phyloP scores from a whole-genome alignment of 441 rosid species.

The Populus trichocarpa region DNA sequence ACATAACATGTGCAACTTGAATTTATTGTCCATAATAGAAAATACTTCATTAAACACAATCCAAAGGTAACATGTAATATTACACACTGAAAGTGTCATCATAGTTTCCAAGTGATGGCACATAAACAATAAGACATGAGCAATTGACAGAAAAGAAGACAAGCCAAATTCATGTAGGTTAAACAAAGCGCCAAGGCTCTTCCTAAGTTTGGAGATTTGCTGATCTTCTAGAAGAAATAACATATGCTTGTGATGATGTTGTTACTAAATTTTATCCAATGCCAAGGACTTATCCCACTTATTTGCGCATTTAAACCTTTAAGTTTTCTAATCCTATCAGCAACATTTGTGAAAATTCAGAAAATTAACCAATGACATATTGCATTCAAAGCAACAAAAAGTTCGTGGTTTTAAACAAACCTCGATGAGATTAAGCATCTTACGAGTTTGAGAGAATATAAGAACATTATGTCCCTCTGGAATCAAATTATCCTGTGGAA shows the following conservation, averaged over 20 bases:
- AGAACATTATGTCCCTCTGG: slow-evolving; percentile 90
- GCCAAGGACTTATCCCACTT: background rate
- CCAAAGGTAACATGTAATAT: background rate
- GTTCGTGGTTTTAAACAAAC: slow-evolving; percentile 37
- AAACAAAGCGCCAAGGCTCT: background rate
- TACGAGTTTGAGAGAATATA: slow-evolving; percentile 95
- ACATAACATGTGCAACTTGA: background rate
- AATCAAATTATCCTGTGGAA: slow-evolving; percentile 60
- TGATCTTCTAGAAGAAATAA: background rate
- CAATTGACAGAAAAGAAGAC: background rate
- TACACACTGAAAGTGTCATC: background rate
- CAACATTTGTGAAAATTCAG: background rate
- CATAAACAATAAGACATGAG: background rate
- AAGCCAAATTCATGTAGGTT: background rate
- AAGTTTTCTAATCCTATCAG: background rate
- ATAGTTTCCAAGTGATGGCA: background rate
- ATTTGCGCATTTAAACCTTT: background rate
- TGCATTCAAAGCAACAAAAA: background rate
- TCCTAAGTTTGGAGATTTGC: background rate
- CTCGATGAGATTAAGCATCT: slow-evolving; percentile 95
- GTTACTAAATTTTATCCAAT: background rate
- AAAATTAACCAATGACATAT: background rate
- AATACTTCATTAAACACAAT: background rate
- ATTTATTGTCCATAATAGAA: background rate
- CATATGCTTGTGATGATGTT: background rate